phyloP scores from a whole-genome alignment of 2,329 filamentous ascomycete species.

The Apiospora aurea region DNA sequence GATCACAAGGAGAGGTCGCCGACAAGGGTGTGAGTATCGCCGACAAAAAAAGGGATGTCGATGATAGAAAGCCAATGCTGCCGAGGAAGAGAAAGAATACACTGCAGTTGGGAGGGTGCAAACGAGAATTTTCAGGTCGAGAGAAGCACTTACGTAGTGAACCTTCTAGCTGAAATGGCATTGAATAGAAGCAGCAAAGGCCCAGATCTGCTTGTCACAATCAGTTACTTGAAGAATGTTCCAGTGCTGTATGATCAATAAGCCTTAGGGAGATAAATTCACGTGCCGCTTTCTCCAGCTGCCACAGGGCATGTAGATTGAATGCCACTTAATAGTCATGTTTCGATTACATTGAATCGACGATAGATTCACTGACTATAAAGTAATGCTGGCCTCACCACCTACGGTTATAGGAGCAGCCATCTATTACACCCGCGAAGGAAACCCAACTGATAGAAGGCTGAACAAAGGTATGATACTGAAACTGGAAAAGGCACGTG shows the following conservation, averaged over 20 bases:
- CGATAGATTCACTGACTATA: background rate
- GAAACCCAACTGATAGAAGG: background rate
- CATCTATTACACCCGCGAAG: background rate
- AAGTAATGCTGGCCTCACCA: background rate
- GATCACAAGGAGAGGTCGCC: background rate
- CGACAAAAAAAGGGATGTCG: background rate
- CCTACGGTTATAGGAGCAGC: background rate
- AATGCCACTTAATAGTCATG: background rate
- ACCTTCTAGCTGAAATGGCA: background rate
- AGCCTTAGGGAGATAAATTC: background rate
- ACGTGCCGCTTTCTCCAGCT: background rate
- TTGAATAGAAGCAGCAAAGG: background rate
- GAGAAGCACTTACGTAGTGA: background rate
- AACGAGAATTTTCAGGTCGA: background rate
- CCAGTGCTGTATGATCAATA: background rate
- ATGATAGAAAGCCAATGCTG: background rate
- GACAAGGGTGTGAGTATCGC: background rate
- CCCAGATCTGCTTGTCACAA: background rate
- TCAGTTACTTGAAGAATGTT: background rate
- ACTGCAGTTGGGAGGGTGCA: background rate
- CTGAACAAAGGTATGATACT: background rate
- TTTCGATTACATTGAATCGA: background rate
- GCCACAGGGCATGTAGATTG: background rate
- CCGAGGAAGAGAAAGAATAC: background rate
- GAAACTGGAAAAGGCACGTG: background rate